Conservation (phyloP, 495 filamentous ascomycete species). For the Xylaria scruposa region DNA sequence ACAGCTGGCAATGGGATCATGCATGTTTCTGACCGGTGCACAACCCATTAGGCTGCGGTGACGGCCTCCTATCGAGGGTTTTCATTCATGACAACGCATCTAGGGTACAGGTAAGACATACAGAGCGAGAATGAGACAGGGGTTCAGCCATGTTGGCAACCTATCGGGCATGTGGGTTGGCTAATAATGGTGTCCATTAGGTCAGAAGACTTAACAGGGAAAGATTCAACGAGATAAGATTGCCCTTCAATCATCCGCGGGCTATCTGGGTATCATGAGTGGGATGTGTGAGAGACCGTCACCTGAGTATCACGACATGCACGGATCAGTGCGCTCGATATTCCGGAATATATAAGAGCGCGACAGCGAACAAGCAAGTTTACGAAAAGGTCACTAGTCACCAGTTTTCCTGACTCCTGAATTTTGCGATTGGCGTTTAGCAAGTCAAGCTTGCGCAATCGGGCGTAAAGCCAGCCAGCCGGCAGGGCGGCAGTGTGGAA, state of each 20-base stretch:
- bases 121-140: conserved; percentile 18
- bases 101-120: conserved; percentile 17
- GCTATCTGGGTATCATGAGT: not conserved
- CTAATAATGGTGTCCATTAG: conserved; percentile 2
- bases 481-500: not conserved
- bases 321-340: conserved; percentile 11
- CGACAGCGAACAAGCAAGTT: not conserved
- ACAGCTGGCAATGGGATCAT: conserved; percentile 23
- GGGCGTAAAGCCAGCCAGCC: not conserved
- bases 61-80: conserved; percentile 8
- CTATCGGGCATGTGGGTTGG: conserved; percentile 15
- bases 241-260: not conserved
- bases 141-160: conserved; percentile 23
- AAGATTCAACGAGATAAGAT: conserved; percentile 4
- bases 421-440: not conserved
- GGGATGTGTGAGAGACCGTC: not conserved
- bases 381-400: conserved; percentile 8
- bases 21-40: conserved; percentile 18
- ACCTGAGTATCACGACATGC: conserved; percentile 19
- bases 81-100: conserved; percentile 28
- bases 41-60: conserved; percentile 6
- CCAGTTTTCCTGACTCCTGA: not conserved
- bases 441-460: conserved; percentile 12
- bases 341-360: not conserved
- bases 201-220: not conserved